These are phyloP conservation scores for Pluteus cervinus DNA, from an alignment of 768 basidiomycete species.

Conservation along the genomic window DNA sequence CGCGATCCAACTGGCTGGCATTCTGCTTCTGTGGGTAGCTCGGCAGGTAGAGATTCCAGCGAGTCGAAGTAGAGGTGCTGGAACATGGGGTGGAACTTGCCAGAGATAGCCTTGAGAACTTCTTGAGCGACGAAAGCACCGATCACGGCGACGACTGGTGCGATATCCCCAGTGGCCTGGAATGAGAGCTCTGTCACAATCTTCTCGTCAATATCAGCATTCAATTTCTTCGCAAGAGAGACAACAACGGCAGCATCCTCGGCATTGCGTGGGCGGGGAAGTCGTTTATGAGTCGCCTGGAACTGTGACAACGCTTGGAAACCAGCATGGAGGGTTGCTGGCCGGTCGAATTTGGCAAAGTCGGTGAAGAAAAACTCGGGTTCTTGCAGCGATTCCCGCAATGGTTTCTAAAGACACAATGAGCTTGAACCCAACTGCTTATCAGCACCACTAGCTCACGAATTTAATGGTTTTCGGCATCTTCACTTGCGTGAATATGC, in stretches of 20 bases:
- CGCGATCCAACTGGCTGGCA: conserved; percentile 76
- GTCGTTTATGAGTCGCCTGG: conserved; percentile 49
- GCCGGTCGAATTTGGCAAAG: conserved; percentile 95
- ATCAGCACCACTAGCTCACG: conserved; percentile 41
- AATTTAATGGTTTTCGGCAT: conserved; percentile 97
- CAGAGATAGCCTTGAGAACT: conserved; percentile 92
- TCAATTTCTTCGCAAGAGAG: conserved; percentile 70
- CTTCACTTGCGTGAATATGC: conserved; percentile 97
- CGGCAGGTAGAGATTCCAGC: conserved; percentile 82
- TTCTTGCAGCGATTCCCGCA: conserved; percentile 72
- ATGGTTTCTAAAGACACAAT: conserved; percentile 65
- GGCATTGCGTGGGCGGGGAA: conserved; percentile 79
- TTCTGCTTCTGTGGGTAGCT: conserved; percentile 74
- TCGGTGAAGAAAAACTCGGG: conserved; percentile 94
- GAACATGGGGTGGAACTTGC: conserved; percentile 96
- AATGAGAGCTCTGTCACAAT: conserved; percentile 79
- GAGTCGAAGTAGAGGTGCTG: conserved; percentile 98
- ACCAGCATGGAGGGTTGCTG: conserved; percentile 82
- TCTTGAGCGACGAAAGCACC: conserved; percentile 99
- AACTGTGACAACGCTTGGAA: conserved; percentile 93
- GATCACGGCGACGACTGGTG: conserved; percentile 88
- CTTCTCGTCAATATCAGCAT: conserved; percentile 75
- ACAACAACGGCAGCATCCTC: conserved; percentile 75
- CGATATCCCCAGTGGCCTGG: conserved; percentile 86
- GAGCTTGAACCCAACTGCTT: conserved; percentile 5